phyloP scores from a whole-genome alignment of 2,329 filamentous ascomycete species.

The Blumeria hordei region DNA sequence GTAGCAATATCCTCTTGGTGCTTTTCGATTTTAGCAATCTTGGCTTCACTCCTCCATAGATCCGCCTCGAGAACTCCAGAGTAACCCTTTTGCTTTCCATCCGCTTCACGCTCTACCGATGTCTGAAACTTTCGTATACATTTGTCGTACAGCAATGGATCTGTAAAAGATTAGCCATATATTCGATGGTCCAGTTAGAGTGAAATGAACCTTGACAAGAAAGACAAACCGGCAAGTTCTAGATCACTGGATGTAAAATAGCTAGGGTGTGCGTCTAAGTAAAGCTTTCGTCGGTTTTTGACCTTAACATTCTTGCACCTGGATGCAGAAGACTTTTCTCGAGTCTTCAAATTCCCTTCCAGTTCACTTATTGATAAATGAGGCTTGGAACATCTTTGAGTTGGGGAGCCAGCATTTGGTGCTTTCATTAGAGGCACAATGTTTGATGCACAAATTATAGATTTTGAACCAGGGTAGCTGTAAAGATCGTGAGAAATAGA shows the following conservation, averaged over 20 bases:
- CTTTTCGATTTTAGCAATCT: slow-evolving; percentile 11
- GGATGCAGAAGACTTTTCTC: no score
- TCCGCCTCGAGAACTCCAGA: slow-evolving; percentile 16
- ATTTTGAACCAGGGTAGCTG: no score
- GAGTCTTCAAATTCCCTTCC: no score
- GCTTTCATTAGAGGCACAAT: no score
- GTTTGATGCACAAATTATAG: no score
- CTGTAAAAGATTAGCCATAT: slow-evolving; percentile 7
- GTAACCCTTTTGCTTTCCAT: slow-evolving; percentile 15
- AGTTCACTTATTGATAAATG: no score
- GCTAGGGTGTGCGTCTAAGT: slow-evolving; percentile 14
- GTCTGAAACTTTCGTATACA: slow-evolving; percentile 15
- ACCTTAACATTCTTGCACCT: slow-evolving; percentile 8
- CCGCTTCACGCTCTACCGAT: slow-evolving; percentile 15
- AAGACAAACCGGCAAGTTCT: slow-evolving; percentile 13
- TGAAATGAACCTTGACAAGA: not conserved
- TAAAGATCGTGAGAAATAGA: no score
- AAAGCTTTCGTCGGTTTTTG: slow-evolving; percentile 15
- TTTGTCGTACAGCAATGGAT: slow-evolving; percentile 16
- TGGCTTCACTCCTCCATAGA: slow-evolving; percentile 15
- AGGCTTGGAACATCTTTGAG: no score
- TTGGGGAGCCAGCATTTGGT: no score
- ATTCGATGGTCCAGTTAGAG: not conserved
- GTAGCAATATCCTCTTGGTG: slow-evolving; percentile 8
- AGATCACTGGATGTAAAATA: slow-evolving; percentile 15